Conservation (phyloP, 306 rosid genomes). For the Dalbergia oliveri region DNA sequence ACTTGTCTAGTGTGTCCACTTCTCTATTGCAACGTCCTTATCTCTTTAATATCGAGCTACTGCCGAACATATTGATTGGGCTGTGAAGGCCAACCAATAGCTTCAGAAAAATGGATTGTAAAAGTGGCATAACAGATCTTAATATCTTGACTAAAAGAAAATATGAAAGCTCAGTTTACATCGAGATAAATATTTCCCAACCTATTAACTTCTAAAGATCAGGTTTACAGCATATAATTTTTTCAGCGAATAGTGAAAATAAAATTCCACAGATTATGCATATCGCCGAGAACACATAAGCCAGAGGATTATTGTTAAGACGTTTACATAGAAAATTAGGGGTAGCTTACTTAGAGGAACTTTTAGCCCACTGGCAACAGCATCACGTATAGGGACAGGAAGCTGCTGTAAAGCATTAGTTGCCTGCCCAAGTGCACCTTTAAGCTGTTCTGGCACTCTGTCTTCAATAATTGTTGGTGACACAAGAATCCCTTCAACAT, state of each 20-base stretch:
- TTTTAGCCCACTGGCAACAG: constrained; percentile 72
- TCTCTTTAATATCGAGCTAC: not conserved
- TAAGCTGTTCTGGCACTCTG: constrained; percentile 83
- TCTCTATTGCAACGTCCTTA: not conserved
- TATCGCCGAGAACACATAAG: constrained; percentile 8
- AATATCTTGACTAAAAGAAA: constrained; percentile 5
- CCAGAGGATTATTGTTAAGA: constrained; percentile 10
- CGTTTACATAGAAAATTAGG: constrained; percentile 24
- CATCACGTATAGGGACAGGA: constrained; percentile 80
- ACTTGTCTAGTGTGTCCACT: not conserved
- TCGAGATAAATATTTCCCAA: constrained; percentile 32
- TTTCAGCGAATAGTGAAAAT: constrained; percentile 26
- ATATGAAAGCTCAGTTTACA: constrained; percentile 23
- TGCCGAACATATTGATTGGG: not conserved
- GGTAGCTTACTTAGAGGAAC: constrained; percentile 80
- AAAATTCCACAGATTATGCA: constrained; percentile 31
- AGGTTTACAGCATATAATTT: constrained; percentile 28
- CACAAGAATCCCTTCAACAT: constrained; percentile 81
- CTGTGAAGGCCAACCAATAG: not conserved
- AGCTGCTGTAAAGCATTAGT: constrained; percentile 75
- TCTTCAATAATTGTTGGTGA: constrained; percentile 84
- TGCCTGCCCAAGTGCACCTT: constrained; percentile 89
- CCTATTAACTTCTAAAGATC: constrained; percentile 26
- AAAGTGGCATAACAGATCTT: constrained; percentile 9
- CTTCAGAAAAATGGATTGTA: constrained; percentile 7